Conservation (phyloP, 2,329 filamentous ascomycete genomes). For the Pseudogymnoascus sp. region DNA sequence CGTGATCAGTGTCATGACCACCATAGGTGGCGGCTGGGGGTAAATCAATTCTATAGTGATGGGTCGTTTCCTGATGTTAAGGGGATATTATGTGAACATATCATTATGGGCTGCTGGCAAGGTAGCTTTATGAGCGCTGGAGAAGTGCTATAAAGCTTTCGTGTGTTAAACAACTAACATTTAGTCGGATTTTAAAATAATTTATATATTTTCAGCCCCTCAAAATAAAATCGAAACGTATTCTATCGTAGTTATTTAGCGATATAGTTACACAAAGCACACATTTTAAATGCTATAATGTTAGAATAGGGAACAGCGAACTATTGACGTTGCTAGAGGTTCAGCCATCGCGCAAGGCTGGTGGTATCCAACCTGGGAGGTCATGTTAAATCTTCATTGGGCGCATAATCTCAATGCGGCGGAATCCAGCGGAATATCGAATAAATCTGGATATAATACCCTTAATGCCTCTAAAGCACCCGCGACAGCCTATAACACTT, state of each 20-base stretch:
- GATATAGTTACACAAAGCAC: neutral
- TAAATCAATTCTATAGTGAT: neutral
- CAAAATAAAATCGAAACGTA: neutral
- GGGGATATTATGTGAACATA: conserved; percentile 10
- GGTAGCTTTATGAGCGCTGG: neutral
- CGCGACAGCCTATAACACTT: conserved; percentile 12
- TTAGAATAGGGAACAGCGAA: neutral
- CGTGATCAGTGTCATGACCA: neutral
- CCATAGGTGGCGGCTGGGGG: no score
- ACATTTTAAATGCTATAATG: neutral
- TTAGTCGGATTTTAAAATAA: neutral
- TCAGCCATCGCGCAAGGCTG: no score
- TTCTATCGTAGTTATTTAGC: neutral
- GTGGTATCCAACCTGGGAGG: neutral
- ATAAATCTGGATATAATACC: no score
- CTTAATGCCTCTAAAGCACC: neutral
- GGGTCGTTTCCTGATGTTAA: conserved; percentile 11
- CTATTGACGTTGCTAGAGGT: no score
- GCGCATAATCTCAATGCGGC: neutral
- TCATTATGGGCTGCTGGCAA: conserved; percentile 6
- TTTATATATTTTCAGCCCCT: neutral
- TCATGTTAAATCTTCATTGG: neutral
- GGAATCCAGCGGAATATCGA: no score
- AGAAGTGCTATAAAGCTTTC: neutral
- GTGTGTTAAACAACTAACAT: neutral